These are phyloP conservation scores for Sporothrix luriei DNA, from an alignment of 2,329 filamentous ascomycete species.

Conservation along the genomic window DNA sequence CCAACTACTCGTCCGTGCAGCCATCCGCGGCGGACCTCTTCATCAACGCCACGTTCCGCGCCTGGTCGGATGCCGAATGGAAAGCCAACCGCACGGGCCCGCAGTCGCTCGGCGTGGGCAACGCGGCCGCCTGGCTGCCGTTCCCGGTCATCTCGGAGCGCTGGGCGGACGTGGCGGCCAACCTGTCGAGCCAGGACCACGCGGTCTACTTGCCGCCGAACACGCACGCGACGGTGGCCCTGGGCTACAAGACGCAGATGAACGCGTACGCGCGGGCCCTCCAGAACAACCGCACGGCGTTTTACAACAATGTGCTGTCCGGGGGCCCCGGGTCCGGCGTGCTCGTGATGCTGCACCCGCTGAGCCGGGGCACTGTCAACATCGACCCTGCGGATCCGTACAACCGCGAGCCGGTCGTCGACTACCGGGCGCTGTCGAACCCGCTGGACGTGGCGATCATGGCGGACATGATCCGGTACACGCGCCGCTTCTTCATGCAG, in stretches of 20 bases:
- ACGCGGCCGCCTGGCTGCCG: conserved; percentile 42
- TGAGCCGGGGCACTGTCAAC: conserved; percentile 47
- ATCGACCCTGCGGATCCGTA: conserved; percentile 45
- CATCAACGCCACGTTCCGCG: conserved; percentile 39
- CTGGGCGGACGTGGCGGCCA: conserved; percentile 39
- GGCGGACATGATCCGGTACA: conserved; percentile 45
- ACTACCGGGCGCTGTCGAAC: conserved; percentile 48
- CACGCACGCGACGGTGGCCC: conserved; percentile 44
- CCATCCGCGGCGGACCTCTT: conserved; percentile 36
- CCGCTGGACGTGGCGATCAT: conserved; percentile 57
- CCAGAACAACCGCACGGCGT: conserved; percentile 41
- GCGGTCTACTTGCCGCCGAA: conserved; percentile 42
- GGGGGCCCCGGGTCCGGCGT: conserved; percentile 40
- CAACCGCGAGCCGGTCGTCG: conserved; percentile 45
- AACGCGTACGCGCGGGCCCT: conserved; percentile 39
- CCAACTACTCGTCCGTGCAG: conserved; percentile 34
- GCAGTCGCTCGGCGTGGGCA: conserved; percentile 40
- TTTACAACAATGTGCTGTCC: conserved; percentile 42
- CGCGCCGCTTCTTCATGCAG: conserved; percentile 40
- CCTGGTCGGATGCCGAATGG: conserved; percentile 38
- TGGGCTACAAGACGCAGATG: conserved; percentile 46
- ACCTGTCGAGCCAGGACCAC: conserved; percentile 41
- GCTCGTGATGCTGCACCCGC: conserved; percentile 44
- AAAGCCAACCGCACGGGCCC: conserved; percentile 40
- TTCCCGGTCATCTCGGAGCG: conserved; percentile 43